A percentile compares a stretch with the other conserved stretches of the same genome.
Conservation (phyloP, 495 filamentous ascomycete genomes). For the Lepidopterella palustris region DNA sequence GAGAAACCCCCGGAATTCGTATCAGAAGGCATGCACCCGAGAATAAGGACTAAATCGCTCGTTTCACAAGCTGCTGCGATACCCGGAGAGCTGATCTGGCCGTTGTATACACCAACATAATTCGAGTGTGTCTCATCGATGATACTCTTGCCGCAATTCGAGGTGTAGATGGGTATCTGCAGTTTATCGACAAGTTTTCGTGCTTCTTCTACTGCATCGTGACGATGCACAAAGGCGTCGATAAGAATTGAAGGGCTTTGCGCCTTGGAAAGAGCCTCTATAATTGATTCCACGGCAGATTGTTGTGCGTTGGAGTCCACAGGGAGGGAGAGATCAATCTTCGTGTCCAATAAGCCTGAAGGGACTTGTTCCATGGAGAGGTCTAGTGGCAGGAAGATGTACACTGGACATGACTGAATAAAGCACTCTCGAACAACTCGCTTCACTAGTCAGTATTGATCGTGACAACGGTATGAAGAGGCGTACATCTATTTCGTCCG, state of each 20-base stretch:
- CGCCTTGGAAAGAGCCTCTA: slow-evolving; percentile 27
- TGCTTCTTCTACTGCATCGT: slow-evolving; percentile 28
- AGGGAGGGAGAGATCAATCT: slow-evolving; percentile 29
- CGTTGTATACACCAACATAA: slow-evolving; percentile 36
- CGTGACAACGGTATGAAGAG: background rate
- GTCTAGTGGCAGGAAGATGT: slow-evolving; percentile 40
- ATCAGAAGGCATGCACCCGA: slow-evolving; percentile 34
- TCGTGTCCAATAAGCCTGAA: slow-evolving; percentile 27
- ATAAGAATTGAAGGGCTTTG: slow-evolving; percentile 33
- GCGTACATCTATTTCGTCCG: slow-evolving; percentile 35
- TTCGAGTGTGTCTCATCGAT: slow-evolving; percentile 33
- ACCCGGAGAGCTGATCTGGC: slow-evolving; percentile 24
- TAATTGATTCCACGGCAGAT: slow-evolving; percentile 28
- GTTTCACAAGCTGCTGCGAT: slow-evolving; percentile 15
- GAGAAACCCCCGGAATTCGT: slow-evolving; percentile 37
- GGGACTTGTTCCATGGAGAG: slow-evolving; percentile 31
- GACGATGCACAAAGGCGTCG: slow-evolving; percentile 32
- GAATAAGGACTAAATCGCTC: slow-evolving; percentile 32
- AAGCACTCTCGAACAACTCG: slow-evolving; percentile 37
- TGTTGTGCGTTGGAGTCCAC: slow-evolving; percentile 28
- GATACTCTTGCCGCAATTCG: slow-evolving; percentile 35
- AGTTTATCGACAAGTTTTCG: slow-evolving; percentile 22
- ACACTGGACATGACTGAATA: slow-evolving; percentile 34
- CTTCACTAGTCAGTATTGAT: background rate
- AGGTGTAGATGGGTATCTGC: slow-evolving; percentile 26